These are phyloP conservation scores for Boletellus sp. DNA, from an alignment of 768 basidiomycete species.

Conservation along the genomic window DNA sequence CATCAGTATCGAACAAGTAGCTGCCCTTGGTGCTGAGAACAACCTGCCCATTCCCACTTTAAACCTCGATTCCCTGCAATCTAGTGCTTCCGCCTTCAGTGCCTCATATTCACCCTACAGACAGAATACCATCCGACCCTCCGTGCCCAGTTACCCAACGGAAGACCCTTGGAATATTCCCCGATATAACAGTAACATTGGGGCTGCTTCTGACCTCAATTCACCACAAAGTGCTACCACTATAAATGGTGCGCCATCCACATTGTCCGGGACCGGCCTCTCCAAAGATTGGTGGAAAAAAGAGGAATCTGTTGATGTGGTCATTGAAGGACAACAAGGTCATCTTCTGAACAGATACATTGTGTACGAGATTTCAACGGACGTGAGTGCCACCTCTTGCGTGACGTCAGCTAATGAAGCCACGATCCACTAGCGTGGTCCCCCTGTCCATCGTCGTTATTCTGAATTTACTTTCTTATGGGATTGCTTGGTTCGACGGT, in stretches of 20 bases:
- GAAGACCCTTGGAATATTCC: conserved; percentile 67
- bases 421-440: conserved; percentile 46
- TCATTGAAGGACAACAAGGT: conserved; percentile 82
- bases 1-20: conserved; percentile 78
- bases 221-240: conserved; percentile 18
- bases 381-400: conserved; percentile 47
- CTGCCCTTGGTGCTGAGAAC: conserved; percentile 72
- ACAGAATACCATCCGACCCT: conserved; percentile 42
- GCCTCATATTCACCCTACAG: conserved; percentile 39
- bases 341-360: conserved; percentile 87
- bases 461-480: conserved; percentile 91
- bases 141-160: conserved; percentile 51
- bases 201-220: conserved; percentile 28
- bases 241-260: conserved; percentile 50
- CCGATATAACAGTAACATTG: conserved; percentile 30
- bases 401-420: conserved; percentile 6
- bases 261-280: conserved; percentile 65
- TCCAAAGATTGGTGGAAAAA: conserved; percentile 86
- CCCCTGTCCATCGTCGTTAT: conserved; percentile 79
- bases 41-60: conserved; percentile 72
- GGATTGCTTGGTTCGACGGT: conserved; percentile 80
- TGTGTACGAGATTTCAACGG: conserved; percentile 76
- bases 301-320: conserved; percentile 68
- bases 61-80: conserved; percentile 55
- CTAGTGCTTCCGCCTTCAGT: conserved; percentile 50